These are phyloP conservation scores for Phytophthora citrophthora DNA, from an alignment of 352 stramenopile genomes.

Conservation along the genomic window DNA sequence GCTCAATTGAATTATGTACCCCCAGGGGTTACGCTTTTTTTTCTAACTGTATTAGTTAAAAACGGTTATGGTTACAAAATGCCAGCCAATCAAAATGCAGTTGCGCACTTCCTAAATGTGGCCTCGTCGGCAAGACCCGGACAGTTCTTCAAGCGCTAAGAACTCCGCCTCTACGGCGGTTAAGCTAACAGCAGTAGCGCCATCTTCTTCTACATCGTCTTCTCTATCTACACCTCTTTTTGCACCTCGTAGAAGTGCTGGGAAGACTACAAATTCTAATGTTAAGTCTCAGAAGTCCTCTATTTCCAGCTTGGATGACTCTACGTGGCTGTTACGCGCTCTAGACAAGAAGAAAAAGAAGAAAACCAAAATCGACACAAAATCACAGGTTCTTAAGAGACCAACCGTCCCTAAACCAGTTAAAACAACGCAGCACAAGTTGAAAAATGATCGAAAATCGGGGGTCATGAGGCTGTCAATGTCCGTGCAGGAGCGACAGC, in stretches of 20 bases:
- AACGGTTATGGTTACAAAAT: too few species aligned
- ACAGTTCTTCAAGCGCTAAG: conserved; percentile 8
- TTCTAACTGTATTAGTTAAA: neutral
- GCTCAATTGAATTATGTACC: conserved; percentile 14
- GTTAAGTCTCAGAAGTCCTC: conserved; percentile 9
- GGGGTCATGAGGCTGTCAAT: conserved; percentile 11
- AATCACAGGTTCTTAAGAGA: neutral
- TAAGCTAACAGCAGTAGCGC: neutral
- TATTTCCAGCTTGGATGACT: conserved; percentile 19
- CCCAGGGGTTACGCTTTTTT: neutral
- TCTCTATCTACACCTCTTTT: conserved; percentile 16
- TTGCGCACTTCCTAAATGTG: conserved; percentile 42
- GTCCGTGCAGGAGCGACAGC: conserved; percentile 34
- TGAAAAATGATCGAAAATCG: conserved; percentile 21
- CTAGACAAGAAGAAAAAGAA: conserved; percentile 51
- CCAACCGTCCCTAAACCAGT: neutral
- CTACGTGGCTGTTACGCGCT: conserved; percentile 47
- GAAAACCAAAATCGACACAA: conserved; percentile 4
- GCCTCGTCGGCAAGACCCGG: conserved; percentile 33
- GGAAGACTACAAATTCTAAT: conserved; percentile 10
- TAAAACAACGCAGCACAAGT: conserved; percentile 18
- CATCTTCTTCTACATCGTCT: conserved; percentile 1
- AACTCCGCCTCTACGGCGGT: conserved; percentile 1
- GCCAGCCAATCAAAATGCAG: conserved; percentile 35
- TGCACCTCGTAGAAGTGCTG: conserved; percentile 20